Evolutionary conservation across 192 early-diverging fungal genomes (phyloP).

Genomic region (Pilobolus umbonatus): DNA sequence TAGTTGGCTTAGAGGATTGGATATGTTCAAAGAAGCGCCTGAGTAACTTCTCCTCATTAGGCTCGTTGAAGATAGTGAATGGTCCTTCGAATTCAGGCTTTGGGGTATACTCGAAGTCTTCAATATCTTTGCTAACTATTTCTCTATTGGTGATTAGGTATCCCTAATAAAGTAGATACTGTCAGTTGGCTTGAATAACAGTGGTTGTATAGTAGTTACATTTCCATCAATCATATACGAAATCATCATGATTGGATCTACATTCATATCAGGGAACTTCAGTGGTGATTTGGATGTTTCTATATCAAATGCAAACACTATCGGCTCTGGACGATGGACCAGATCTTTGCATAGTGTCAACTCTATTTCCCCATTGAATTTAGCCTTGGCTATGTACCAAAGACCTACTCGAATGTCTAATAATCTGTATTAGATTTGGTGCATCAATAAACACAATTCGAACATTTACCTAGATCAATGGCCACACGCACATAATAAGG

Average conservation of each 20-base stretch:
- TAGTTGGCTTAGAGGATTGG: slow-evolving; percentile 70
- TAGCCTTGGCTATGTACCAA: slow-evolving; percentile 85
- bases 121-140: slow-evolving; percentile 92
- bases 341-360: slow-evolving; percentile 69
- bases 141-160: slow-evolving; percentile 97
- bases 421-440: no score
- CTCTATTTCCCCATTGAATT: slow-evolving; percentile 50
- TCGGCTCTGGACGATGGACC: slow-evolving; percentile 90
- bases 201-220: slow-evolving; percentile 39
- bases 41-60: slow-evolving; percentile 74
- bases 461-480: slow-evolving; percentile 88
- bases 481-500: slow-evolving; percentile 93
- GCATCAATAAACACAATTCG: neutral
- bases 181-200: neutral
- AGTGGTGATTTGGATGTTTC: slow-evolving; percentile 97
- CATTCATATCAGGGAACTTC: slow-evolving; percentile 90
- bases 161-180: slow-evolving; percentile 49
- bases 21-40: slow-evolving; percentile 92
- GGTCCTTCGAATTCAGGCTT: slow-evolving; percentile 93
- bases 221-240: slow-evolving; percentile 99
- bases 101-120: slow-evolving; percentile 97
- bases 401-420: slow-evolving; percentile 91
- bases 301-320: slow-evolving; percentile 95
- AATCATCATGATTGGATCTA: slow-evolving; percentile 99
- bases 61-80: slow-evolving; percentile 95